Evolutionary conservation across 805 yeast genomes (phyloP).

Genomic region (Yamadazyma sp.): DNA sequence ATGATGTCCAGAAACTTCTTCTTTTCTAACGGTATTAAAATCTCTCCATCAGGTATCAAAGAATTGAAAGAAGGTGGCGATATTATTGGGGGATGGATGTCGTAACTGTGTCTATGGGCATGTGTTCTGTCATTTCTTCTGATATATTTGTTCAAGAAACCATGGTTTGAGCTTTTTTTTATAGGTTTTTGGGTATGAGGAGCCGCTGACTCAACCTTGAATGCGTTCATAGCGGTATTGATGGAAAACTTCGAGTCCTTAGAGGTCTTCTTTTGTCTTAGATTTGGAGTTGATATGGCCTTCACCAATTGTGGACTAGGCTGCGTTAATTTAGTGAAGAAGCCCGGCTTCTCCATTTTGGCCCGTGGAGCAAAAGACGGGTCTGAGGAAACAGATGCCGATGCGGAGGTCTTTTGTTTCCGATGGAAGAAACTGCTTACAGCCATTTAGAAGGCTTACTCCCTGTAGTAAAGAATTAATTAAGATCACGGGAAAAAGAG

Average conservation of each 20-base stretch:
- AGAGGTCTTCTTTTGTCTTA: background rate
- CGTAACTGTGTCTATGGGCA: background rate
- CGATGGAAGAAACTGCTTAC: conserved; percentile 1
- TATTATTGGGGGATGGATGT: too few relatives aligned
- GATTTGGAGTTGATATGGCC: background rate
- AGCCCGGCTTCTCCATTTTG: conserved; percentile 2
- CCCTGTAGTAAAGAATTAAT: too few relatives aligned
- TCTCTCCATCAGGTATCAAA: conserved; percentile 1
- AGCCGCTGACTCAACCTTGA: background rate
- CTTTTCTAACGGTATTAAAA: conserved; percentile 1
- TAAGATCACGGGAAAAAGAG: too few relatives aligned
- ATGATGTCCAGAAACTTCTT: conserved; percentile 1
- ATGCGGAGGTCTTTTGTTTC: conserved; percentile 1
- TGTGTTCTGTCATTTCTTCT: background rate
- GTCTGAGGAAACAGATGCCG: background rate
- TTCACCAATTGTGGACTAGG: conserved; percentile 1
- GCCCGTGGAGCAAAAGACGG: background rate
- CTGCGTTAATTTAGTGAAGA: conserved; percentile 1
- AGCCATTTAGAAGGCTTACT: too few relatives aligned
- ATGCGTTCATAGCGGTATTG: too few relatives aligned
- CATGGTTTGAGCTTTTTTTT: conserved; percentile 2
- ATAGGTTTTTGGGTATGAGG: background rate
- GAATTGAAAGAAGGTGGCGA: too few relatives aligned
- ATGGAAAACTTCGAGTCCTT: background rate
- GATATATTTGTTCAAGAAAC: conserved; percentile 1